Evolutionary conservation across 345 rosid species (phyloP).

Genomic region (Rubroshorea leprosula): DNA sequence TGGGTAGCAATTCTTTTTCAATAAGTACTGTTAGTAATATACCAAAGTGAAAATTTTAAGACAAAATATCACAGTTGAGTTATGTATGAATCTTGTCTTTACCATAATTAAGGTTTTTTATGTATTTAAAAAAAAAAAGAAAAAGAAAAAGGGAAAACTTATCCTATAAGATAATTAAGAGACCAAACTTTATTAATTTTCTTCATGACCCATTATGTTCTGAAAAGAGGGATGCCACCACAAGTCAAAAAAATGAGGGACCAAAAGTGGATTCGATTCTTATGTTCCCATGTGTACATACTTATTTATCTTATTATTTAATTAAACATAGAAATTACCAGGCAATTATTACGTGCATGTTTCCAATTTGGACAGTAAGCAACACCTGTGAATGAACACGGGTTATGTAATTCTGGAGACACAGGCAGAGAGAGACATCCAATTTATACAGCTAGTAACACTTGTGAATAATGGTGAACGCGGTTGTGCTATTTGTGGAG

Average conservation of each 20-base stretch:
- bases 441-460: no score
- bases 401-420: no score
- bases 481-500: no score
- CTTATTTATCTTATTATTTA: no score
- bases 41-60: no score
- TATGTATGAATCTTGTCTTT: neutral
- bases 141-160: neutral
- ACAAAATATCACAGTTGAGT: neutral
- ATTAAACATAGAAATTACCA: neutral
- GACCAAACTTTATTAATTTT: neutral
- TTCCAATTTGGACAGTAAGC: neutral
- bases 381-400: neutral
- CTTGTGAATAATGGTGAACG: no score
- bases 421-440: no score
- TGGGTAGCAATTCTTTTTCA: no score
- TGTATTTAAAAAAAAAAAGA: neutral
- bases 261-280: neutral
- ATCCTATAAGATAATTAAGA: neutral
- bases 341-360: no score
- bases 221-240: neutral
- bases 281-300: neutral
- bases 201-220: neutral
- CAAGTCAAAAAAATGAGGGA: conserved; percentile 13
- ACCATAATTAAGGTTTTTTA: neutral
- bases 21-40: no score